Conservation (phyloP, 108 stramenopile genomes). For the Phaeodactylum tricornutum region DNA sequence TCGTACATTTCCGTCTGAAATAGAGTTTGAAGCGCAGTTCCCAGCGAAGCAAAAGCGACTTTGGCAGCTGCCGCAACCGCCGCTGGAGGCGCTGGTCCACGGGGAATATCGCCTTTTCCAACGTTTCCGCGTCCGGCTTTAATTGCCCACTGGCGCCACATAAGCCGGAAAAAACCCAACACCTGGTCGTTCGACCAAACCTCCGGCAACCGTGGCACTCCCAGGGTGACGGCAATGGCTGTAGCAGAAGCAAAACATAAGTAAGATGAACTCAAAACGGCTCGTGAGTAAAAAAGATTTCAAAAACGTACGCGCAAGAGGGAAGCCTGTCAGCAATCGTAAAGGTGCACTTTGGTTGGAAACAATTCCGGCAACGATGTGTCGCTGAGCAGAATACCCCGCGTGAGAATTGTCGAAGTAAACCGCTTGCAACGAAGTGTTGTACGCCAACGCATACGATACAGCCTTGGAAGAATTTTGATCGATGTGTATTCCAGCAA, state of each 20-base stretch:
- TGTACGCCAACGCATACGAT: conserved; percentile 74
- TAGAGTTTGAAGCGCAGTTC: conserved; percentile 26
- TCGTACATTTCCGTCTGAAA: conserved; percentile 42
- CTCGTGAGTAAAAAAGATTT: background rate
- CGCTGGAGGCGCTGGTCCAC: conserved; percentile 64
- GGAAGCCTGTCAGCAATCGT: conserved; percentile 58
- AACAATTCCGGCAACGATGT: conserved; percentile 77
- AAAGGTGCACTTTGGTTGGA: conserved; percentile 56
- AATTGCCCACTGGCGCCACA: conserved; percentile 60
- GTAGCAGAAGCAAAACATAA: background rate
- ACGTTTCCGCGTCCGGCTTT: conserved; percentile 13
- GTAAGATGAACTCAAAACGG: conserved; percentile 2
- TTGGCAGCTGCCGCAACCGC: conserved; percentile 70
- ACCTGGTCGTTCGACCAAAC: conserved; percentile 74
- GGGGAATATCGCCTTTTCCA: background rate
- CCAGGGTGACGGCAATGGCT: conserved; percentile 70
- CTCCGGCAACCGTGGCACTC: conserved; percentile 60
- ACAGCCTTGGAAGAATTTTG: conserved; percentile 75
- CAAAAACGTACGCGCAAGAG: conserved; percentile 54
- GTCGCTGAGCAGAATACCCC: conserved; percentile 74
- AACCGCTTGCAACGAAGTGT: conserved; percentile 46
- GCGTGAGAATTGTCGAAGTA: conserved; percentile 64
- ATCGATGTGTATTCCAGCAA: conserved; percentile 68
- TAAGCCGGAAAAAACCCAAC: conserved; percentile 62
- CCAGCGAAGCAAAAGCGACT: conserved; percentile 56